These are phyloP conservation scores for Trichomonas tenax DNA, from an alignment of 208 protist species.

Conservation along the genomic window DNA sequence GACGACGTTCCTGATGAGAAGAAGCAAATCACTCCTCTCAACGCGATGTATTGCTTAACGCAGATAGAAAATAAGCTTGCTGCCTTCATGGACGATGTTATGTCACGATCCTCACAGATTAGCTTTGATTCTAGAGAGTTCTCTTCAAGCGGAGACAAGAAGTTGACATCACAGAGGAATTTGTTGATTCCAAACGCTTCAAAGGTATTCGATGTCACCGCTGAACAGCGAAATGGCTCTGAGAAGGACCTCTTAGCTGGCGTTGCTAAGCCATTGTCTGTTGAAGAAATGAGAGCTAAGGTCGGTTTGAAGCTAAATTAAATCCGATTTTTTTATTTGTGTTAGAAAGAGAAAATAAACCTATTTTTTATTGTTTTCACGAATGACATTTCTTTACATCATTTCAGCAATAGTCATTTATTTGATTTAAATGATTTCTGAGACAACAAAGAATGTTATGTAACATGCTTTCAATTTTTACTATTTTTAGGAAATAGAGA, in stretches of 20 bases:
- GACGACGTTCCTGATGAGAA: not conserved
- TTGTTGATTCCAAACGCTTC: not conserved
- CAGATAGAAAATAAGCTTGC: not conserved
- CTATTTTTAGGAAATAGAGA: no score
- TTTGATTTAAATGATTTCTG: no score
- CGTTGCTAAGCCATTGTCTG: not conserved
- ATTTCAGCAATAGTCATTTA: no score
- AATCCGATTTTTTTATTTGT: not conserved
- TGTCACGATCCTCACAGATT: not conserved
- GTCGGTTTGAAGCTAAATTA: not conserved
- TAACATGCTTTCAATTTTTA: no score
- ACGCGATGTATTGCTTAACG: not conserved
- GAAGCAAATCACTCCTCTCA: not conserved
- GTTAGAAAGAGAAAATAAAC: not conserved
- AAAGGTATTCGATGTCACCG: not conserved
- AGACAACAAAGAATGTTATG: no score
- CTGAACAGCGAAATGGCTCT: not conserved
- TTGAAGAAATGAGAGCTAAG: slow-evolving; percentile 4
- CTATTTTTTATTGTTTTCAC: no score
- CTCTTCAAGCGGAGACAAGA: not conserved
- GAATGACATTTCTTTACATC: no score
- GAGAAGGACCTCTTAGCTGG: not conserved
- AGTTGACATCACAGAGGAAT: not conserved
- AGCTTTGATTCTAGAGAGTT: not conserved
- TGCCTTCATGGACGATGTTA: not conserved